These are phyloP conservation scores for Capsicum pubescens DNA, from an alignment of 257 asterid species.

Conservation along the genomic window DNA sequence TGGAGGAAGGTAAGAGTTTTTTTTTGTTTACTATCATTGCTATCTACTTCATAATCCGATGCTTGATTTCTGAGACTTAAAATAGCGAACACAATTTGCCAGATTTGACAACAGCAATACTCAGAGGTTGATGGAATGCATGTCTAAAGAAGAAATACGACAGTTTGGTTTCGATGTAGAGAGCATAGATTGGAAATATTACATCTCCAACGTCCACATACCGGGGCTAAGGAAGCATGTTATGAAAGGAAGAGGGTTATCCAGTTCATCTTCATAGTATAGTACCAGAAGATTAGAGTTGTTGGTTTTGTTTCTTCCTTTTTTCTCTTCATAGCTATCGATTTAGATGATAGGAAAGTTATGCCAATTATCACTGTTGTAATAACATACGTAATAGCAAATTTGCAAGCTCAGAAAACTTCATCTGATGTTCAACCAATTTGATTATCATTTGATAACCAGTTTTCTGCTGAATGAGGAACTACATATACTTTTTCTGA, in stretches of 20 bases:
- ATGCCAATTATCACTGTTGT: conserved; percentile 27
- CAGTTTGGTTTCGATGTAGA: conserved; percentile 81
- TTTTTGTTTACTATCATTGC: background rate
- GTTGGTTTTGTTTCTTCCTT: conserved; percentile 3
- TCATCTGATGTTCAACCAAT: too few relatives aligned
- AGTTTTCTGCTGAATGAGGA: background rate
- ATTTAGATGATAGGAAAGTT: conserved; percentile 25
- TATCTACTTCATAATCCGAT: background rate
- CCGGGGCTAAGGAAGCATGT: conserved; percentile 94
- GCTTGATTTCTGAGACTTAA: background rate
- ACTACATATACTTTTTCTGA: too few relatives aligned
- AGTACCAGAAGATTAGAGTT: conserved; percentile 17
- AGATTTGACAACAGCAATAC: conserved; percentile 96
- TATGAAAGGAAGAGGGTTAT: conserved; percentile 82
- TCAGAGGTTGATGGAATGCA: conserved; percentile 59
- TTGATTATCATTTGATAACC: too few relatives aligned
- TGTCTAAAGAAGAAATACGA: conserved; percentile 73
- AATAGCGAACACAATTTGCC: conserved; percentile 26
- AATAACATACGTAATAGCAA: background rate
- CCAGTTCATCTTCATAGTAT: conserved; percentile 35
- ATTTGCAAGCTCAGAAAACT: too few relatives aligned
- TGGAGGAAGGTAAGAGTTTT: conserved; percentile 67
- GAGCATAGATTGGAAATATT: conserved; percentile 85
- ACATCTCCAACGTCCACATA: conserved; percentile 77
- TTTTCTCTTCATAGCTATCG: conserved; percentile 26